Conservation (phyloP, 139 green algal genomes). For the Chloropicon primus region DNA sequence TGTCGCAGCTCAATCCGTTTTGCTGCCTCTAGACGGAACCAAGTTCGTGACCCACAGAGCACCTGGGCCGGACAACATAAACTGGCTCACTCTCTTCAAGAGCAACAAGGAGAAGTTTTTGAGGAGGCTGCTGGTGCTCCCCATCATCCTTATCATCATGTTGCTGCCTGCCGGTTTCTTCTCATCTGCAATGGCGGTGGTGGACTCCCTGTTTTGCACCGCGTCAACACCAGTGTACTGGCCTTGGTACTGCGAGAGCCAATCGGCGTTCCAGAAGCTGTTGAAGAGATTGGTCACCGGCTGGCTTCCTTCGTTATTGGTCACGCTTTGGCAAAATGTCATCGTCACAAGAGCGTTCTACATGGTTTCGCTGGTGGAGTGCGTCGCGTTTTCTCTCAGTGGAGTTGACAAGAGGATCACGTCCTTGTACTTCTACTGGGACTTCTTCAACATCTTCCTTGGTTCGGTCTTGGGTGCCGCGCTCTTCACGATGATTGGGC, state of each 20-base stretch:
- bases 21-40: neutral
- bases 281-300: neutral
- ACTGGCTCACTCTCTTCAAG: neutral
- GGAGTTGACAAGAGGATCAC: neutral
- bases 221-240: neutral
- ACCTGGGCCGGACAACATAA: neutral
- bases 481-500: neutral
- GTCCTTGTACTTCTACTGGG: neutral
- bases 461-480: neutral
- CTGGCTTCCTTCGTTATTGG: neutral
- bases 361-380: neutral
- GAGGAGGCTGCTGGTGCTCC: neutral
- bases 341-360: neutral
- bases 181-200: neutral
- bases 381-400: neutral
- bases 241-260: neutral
- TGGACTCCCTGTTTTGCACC: neutral
- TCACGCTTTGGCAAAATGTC: neutral
- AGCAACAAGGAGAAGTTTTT: neutral
- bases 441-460: neutral
- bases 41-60: neutral
- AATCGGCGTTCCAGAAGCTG: neutral
- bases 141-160: neutral
- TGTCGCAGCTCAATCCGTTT: neutral
- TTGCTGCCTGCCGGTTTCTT: neutral